Base-by-base conservation (phyloP, 441 rosid genomes). In the Mallotus repandus region DNA sequence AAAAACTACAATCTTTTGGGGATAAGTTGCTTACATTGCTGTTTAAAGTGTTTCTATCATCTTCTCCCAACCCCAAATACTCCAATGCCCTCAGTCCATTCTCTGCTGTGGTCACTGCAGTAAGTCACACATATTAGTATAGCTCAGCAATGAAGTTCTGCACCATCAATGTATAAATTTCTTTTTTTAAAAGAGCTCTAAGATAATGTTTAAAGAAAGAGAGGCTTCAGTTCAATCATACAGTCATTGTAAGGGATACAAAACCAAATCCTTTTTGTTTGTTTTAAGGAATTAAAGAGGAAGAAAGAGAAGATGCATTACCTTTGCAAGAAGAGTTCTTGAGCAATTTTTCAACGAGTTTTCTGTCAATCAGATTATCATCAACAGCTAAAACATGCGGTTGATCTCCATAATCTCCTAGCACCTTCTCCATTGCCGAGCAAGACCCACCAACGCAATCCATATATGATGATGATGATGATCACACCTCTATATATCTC, bases 311-410 rank as follows among this genome's bases (percentile, higher is more conserved):
- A 29, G 32, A 29, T 29, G 32, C 38, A 25, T 43, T 78, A 91
- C 99, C 99, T 88, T 79, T 89, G 82, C 97, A 94, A 74, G 92
- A 87, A 41, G 91, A 92, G 85, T 83, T 87, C 81, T 83, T 86
- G 73, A 94, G 94, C 71, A 94, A 76, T 55, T 66, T 85, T 80
- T 94, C 97, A 6, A 92, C 85, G 7, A 94, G 80, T 80, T 87
- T 92, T 15, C 97, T 81, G 63, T 94, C 98, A 16, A 91, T 57
- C 21, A 94, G 86, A 77, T 84, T 94, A 75, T 94, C 99, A 80
- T 94, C 99, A 2, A 94, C 97, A 0, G 98, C 99, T 75, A 94
- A 78, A 76, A 92, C 97, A 86, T 92, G 98, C 41, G 82, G 87
- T 67, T 82, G 85, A 2, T 81, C 86, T 25, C 75, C 82, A 66